Evolutionary conservation across 2,329 filamentous ascomycete species (phyloP).

Genomic region (Septoria linicola): DNA sequence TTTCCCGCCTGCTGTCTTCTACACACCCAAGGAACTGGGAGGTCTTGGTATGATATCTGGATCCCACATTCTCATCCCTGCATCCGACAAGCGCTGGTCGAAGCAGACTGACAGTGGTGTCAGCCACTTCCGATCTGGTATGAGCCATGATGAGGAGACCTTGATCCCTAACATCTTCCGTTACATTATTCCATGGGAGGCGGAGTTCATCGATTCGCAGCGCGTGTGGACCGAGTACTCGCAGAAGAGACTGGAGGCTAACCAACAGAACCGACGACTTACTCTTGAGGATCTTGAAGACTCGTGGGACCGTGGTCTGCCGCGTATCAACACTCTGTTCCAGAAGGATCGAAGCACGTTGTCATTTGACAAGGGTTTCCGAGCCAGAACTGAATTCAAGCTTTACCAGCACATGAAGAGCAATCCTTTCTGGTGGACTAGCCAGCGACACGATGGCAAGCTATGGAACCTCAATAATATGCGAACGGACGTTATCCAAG

Average conservation of each 20-base stretch:
- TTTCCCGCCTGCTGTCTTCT: constrained; percentile 97
- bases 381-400: constrained; percentile 93
- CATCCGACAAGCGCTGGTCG: constrained; percentile 96
- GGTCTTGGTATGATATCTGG: constrained; percentile 98
- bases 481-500: constrained; percentile 94
- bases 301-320: constrained; percentile 95
- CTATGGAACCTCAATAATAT: constrained; percentile 67
- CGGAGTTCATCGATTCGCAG: constrained; percentile 98
- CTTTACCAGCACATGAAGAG: constrained; percentile 98
- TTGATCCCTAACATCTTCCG: constrained; percentile 98
- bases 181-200: constrained; percentile 99
- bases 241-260: constrained; percentile 93
- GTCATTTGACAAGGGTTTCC: constrained; percentile 98
- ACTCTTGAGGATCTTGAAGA: constrained; percentile 96
- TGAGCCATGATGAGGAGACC: constrained; percentile 97
- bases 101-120: constrained; percentile 98
- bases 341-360: constrained; percentile 97
- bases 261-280: constrained; percentile 91
- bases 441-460: constrained; percentile 93
- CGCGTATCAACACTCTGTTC: constrained; percentile 97
- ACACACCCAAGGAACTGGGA: constrained; percentile 96
- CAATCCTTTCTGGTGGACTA: constrained; percentile 99
- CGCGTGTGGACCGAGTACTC: constrained; percentile 99
- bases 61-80: constrained; percentile 94
- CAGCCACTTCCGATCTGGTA: constrained; percentile 93